These are phyloP conservation scores for Fusarium brachygibbosum DNA, from an alignment of 2,329 filamentous ascomycete species.

Conservation along the genomic window DNA sequence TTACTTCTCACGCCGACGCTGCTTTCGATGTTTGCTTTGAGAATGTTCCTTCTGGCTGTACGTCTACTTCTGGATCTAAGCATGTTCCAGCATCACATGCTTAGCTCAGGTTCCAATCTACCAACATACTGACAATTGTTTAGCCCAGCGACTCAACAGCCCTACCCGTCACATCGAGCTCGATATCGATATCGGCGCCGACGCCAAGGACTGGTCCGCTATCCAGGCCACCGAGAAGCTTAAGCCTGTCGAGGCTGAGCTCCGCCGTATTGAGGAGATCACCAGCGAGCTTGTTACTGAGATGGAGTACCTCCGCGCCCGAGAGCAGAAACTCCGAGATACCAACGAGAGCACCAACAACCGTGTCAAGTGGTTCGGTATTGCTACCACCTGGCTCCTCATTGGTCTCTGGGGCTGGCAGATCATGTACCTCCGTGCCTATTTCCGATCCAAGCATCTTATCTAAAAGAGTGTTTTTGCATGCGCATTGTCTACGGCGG, in stretches of 20 bases:
- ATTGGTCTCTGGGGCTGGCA: slow-evolving; percentile 94
- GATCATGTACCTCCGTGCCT: slow-evolving; percentile 95
- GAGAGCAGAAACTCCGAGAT: slow-evolving; percentile 96
- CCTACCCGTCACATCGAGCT: slow-evolving; percentile 83
- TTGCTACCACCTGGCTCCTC: slow-evolving; percentile 92
- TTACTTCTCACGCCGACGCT: slow-evolving; percentile 91
- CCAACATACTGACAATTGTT: slow-evolving; percentile 28
- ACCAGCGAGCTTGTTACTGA: slow-evolving; percentile 89
- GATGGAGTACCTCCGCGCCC: slow-evolving; percentile 92
- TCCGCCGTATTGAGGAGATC: slow-evolving; percentile 92
- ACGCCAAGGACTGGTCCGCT: slow-evolving; percentile 97
- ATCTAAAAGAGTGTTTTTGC: slow-evolving; percentile 51
- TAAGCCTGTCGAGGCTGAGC: slow-evolving; percentile 94
- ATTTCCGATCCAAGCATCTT: slow-evolving; percentile 78
- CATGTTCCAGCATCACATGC: slow-evolving; percentile 23
- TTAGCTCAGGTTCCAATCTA: background rate
- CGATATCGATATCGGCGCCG: slow-evolving; percentile 95
- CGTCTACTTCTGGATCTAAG: slow-evolving; percentile 52
- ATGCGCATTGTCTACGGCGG: slow-evolving; percentile 30
- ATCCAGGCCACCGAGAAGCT: slow-evolving; percentile 98
- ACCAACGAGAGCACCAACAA: slow-evolving; percentile 99
- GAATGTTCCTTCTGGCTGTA: slow-evolving; percentile 81
- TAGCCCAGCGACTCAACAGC: slow-evolving; percentile 51
- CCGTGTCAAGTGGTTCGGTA: slow-evolving; percentile 98
- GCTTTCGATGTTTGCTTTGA: slow-evolving; percentile 98